phyloP scores from a whole-genome alignment of 208 protist species.

The Phytomonas sp. region DNA sequence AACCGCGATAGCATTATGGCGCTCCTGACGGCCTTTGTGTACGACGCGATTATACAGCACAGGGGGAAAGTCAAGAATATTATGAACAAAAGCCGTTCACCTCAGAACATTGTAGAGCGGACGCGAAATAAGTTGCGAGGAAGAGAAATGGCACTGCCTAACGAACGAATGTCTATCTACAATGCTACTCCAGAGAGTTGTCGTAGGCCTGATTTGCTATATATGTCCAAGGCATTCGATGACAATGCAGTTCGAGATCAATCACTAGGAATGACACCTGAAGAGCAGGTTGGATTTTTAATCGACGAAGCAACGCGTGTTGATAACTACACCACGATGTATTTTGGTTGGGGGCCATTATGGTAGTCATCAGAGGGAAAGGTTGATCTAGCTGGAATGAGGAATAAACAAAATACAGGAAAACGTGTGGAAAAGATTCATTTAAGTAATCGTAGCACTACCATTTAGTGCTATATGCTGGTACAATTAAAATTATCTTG shows the following conservation, averaged over 20 bases:
- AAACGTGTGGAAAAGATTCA: not conserved
- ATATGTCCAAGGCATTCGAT: constrained; percentile 86
- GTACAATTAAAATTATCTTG: not conserved
- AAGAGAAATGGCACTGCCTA: constrained; percentile 91
- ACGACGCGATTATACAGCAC: constrained; percentile 98
- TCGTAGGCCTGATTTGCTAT: constrained; percentile 73
- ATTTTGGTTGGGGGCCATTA: constrained; percentile 89
- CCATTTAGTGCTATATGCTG: not conserved
- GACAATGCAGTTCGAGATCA: constrained; percentile 50
- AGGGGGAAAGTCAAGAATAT: constrained; percentile 97
- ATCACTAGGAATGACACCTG: constrained; percentile 36
- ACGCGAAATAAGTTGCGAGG: constrained; percentile 98
- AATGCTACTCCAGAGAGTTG: constrained; percentile 74
- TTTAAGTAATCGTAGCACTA: not conserved
- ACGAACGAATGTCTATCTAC: constrained; percentile 55
- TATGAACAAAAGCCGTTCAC: constrained; percentile 82
- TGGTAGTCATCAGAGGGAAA: constrained; percentile 39
- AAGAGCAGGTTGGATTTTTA: constrained; percentile 80
- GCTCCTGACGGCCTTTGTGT: constrained; percentile 99
- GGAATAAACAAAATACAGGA: not conserved
- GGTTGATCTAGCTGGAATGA: not conserved
- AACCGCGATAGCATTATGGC: constrained; percentile 99
- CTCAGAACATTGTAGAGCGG: constrained; percentile 92
- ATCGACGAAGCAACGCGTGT: constrained; percentile 81
- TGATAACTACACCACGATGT: constrained; percentile 86